phyloP scores from a whole-genome alignment of 148 eudicot genomes.

The Camellia lanceoleosa region DNA sequence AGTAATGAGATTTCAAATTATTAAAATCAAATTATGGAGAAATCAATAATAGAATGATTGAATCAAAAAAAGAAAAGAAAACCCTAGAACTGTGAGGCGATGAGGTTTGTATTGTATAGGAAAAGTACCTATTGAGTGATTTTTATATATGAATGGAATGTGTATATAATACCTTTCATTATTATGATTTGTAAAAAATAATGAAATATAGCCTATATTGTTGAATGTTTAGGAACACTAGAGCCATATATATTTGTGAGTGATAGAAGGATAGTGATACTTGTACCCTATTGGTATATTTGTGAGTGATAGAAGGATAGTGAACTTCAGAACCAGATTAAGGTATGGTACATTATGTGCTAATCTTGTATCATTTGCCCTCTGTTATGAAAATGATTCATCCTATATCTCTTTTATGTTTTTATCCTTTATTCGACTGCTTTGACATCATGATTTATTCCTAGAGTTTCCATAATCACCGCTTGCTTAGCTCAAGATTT shows the following conservation, averaged over 20 bases:
- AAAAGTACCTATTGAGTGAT: not conserved
- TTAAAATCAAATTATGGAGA: not conserved
- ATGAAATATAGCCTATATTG: no score
- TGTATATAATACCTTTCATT: no score
- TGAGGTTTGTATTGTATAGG: not conserved
- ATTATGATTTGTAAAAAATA: no score
- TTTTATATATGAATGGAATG: no score
- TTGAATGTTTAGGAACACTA: no score
- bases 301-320: no score
- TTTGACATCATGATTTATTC: not conserved
- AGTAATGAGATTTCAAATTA: not conserved
- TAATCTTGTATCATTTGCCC: not conserved
- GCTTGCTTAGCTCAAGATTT: not conserved
- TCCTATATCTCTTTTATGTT: not conserved
- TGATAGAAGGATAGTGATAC: no score
- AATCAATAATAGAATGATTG: not conserved
- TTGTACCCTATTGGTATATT: no score
- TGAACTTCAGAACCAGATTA: slow-evolving; percentile 56
- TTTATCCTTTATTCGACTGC: not conserved
- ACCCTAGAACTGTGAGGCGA: not conserved
- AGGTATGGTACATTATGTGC: slow-evolving; percentile 40
- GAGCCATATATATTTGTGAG: no score
- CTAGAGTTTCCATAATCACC: not conserved
- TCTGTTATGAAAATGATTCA: not conserved
- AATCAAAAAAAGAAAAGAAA: not conserved